Percentiles rank a stretch among this genome's conserved stretches.
Conservation (phyloP, 2,329 filamentous ascomycete species). For the Cladosporium colombiae region DNA sequence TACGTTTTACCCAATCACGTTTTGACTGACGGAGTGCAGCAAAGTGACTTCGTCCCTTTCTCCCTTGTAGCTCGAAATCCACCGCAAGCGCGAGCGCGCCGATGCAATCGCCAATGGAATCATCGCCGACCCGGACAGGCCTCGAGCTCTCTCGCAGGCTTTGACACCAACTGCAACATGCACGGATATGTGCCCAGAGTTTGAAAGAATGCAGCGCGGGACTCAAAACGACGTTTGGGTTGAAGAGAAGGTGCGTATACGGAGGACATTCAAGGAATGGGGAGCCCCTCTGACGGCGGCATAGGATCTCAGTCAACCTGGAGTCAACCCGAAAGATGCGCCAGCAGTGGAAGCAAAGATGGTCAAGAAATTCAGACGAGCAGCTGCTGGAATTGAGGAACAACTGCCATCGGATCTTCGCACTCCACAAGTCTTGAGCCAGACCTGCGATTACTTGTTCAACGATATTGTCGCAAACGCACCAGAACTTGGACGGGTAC, state of each 20-base stretch:
- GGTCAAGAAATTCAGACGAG: conserved; percentile 65
- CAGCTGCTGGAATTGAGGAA: conserved; percentile 63
- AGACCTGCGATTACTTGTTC: conserved; percentile 48
- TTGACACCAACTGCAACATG: conserved; percentile 64
- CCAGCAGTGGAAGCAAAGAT: conserved; percentile 56
- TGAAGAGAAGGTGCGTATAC: conserved; percentile 56
- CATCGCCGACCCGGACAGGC: conserved; percentile 61
- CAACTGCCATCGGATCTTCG: conserved; percentile 65
- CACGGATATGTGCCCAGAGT: conserved; percentile 65
- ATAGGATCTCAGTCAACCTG: conserved; percentile 34
- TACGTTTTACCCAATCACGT: conserved; percentile 22
- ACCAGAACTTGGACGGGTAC: conserved; percentile 53
- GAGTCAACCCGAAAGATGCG: conserved; percentile 33
- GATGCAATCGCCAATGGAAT: conserved; percentile 55
- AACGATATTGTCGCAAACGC: conserved; percentile 52
- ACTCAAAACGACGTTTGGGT: conserved; percentile 62
- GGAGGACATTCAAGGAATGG: conserved; percentile 3
- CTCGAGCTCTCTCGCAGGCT: conserved; percentile 59
- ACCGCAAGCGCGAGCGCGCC: conserved; percentile 52
- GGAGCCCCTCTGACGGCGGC: conserved; percentile 29
- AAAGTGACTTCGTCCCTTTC: conserved; percentile 30
- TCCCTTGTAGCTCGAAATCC: conserved; percentile 45
- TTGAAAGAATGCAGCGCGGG: conserved; percentile 62
- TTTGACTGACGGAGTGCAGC: conserved; percentile 29
- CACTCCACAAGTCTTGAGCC: conserved; percentile 51